Percentiles rank a stretch among this genome's conserved stretches.
Conservation (phyloP, 768 basidiomycete genomes). For the Rossbeevera mucosa region DNA sequence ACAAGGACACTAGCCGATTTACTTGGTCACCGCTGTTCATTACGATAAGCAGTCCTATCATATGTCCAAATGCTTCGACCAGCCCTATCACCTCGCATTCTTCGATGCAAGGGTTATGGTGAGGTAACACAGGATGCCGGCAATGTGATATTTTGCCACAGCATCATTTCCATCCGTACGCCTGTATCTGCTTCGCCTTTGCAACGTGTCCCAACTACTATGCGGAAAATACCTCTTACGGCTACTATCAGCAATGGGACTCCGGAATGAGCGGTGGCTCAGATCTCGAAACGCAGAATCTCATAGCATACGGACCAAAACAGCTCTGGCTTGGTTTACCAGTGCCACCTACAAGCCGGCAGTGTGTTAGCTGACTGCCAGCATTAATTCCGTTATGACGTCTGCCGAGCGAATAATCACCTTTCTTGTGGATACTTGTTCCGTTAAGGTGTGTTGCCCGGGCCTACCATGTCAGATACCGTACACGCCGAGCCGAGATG, state of each 20-base stretch:
- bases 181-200: background rate
- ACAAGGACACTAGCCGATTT: background rate
- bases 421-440: background rate
- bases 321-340: background rate
- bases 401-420: background rate
- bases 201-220: constrained; percentile 9
- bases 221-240: background rate
- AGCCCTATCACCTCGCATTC: background rate
- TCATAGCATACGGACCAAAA: background rate
- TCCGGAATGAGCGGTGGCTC: background rate
- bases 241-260: background rate
- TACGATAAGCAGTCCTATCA: background rate
- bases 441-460: background rate
- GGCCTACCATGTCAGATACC: background rate
- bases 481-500: background rate
- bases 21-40: background rate
- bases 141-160: background rate
- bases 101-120: background rate
- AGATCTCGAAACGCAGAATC: background rate
- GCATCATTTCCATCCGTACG: background rate
- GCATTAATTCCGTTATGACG: background rate
- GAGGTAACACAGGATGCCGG: background rate
- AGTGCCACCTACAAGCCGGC: background rate
- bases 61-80: background rate
- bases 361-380: background rate